These are phyloP conservation scores for Penicillium pancosmium DNA, from an alignment of 495 filamentous ascomycete genomes.

Conservation along the genomic window DNA sequence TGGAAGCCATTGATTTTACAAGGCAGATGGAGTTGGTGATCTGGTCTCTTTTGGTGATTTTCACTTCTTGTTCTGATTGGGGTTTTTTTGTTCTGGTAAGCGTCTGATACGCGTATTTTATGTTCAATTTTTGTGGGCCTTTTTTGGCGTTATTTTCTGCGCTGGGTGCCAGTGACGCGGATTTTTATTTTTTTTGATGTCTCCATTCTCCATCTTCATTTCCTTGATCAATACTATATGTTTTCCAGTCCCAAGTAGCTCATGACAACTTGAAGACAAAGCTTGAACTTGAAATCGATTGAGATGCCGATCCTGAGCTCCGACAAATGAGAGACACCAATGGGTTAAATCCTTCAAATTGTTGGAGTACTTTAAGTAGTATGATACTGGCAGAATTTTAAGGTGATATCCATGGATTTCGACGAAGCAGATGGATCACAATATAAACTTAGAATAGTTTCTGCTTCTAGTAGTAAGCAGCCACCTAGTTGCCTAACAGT, in stretches of 20 bases:
- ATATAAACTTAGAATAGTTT: too few species aligned
- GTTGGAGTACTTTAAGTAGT: too few species aligned
- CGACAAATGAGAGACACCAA: too few species aligned
- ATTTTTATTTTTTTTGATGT: slow-evolving; percentile 34
- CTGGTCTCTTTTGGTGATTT: slow-evolving; percentile 21
- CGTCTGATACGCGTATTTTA: not conserved
- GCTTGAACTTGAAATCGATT: slow-evolving; percentile 1
- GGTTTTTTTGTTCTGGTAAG: slow-evolving; percentile 1
- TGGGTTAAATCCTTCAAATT: too few species aligned
- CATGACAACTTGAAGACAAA: slow-evolving; percentile 1
- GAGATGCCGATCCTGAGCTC: not conserved
- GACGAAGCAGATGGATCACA: too few species aligned
- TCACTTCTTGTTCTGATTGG: not conserved
- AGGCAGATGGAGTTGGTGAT: slow-evolving; percentile 40
- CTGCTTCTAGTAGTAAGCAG: too few species aligned
- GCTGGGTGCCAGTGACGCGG: slow-evolving; percentile 20
- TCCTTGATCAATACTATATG: slow-evolving; percentile 27
- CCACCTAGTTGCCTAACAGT: too few species aligned
- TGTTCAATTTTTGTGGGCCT: slow-evolving; percentile 5
- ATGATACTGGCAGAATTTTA: too few species aligned
- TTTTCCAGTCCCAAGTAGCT: slow-evolving; percentile 21
- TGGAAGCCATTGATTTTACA: slow-evolving; percentile 25
- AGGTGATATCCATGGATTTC: too few species aligned
- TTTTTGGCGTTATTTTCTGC: slow-evolving; percentile 15
- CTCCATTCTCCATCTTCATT: slow-evolving; percentile 23